Conservation (phyloP, 2,329 filamentous ascomycete genomes). For the Trichophyton benhamiae region DNA sequence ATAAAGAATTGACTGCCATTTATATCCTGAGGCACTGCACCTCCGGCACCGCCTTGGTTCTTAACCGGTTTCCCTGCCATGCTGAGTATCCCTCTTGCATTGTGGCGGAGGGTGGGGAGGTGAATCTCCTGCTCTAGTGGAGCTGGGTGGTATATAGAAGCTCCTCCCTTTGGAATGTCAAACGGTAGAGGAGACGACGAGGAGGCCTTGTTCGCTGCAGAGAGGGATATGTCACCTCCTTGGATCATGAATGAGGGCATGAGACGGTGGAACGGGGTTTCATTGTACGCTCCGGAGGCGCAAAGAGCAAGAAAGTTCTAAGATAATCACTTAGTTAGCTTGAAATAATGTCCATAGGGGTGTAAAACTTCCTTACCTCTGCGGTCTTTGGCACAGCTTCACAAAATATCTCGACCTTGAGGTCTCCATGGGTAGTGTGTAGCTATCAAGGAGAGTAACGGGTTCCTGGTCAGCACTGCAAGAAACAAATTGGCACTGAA, state of each 20-base stretch:
- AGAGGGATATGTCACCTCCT: conserved; percentile 42
- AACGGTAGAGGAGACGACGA: conserved; percentile 31
- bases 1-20: conserved; percentile 56
- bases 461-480: neutral
- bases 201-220: conserved; percentile 23
- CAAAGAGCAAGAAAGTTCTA: conserved; percentile 56
- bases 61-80: conserved; percentile 45
- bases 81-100: conserved; percentile 44
- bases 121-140: conserved; percentile 52
- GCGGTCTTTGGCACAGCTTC: conserved; percentile 87
- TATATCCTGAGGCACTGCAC: conserved; percentile 18
- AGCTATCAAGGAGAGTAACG: conserved; percentile 34
- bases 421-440: conserved; percentile 75
- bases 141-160: conserved; percentile 41
- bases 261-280: conserved; percentile 50
- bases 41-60: conserved; percentile 30
- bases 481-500: neutral
- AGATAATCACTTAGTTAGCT: neutral
- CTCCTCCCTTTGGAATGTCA: conserved; percentile 43
- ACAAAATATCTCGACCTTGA: conserved; percentile 95
- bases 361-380: conserved; percentile 43
- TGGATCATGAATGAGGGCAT: conserved; percentile 55
- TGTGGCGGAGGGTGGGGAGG: conserved; percentile 44
- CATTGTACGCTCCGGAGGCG: conserved; percentile 48
- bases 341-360: neutral